phyloP scores from a whole-genome alignment of 176 grass and related monocot species.

The Dactylis glomerata region DNA sequence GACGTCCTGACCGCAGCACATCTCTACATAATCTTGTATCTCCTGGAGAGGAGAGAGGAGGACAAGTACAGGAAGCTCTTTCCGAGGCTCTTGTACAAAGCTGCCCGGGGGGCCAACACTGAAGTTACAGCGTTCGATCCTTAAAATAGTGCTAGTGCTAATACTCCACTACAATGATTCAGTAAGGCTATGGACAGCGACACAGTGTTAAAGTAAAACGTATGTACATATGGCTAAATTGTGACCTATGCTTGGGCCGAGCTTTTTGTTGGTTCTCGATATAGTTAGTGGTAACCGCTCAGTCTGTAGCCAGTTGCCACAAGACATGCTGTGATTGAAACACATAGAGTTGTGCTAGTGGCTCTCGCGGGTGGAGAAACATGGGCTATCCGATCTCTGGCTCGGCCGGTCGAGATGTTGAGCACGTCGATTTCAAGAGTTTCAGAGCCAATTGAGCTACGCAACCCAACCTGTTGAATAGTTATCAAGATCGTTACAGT shows the following conservation, averaged over 20 bases:
- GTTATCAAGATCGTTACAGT: background rate
- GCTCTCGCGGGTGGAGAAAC: background rate
- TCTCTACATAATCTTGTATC: conserved; percentile 55
- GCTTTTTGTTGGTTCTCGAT: background rate
- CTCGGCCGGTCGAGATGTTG: no score
- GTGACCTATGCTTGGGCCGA: no score
- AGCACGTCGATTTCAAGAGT: background rate
- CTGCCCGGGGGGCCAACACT: conserved; percentile 23
- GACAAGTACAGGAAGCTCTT: conserved; percentile 53
- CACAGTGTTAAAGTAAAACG: no score
- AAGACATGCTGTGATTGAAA: background rate
- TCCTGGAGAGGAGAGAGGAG: conserved; percentile 62
- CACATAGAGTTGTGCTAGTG: no score
- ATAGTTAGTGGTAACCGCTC: background rate
- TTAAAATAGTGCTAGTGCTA: conserved; percentile 10
- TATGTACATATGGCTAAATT: no score
- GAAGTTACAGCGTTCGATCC: conserved; percentile 62
- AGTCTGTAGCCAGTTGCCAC: background rate
- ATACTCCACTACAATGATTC: no score
- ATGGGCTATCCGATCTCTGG: background rate
- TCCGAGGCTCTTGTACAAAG: conserved; percentile 38
- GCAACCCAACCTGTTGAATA: background rate
- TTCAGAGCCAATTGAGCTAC: background rate
- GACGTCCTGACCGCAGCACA: conserved; percentile 31
- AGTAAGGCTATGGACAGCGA: no score